Conservation (phyloP, 148 eudicot genomes). For the Amaranthus cruentus region DNA sequence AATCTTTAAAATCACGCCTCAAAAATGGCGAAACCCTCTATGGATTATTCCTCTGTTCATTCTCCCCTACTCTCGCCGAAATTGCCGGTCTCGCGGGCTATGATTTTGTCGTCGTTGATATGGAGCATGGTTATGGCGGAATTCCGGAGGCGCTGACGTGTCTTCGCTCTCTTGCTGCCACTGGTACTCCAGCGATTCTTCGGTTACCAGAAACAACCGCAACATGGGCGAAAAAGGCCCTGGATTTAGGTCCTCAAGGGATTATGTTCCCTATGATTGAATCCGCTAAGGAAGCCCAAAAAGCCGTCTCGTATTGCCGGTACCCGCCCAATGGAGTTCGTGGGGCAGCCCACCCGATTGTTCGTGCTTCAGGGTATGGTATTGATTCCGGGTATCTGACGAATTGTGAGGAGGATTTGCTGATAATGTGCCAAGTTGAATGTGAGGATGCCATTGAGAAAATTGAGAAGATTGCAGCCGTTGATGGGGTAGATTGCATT, state of each 20-base stretch:
- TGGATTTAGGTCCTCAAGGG: conserved; percentile 86
- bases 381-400: conserved; percentile 54
- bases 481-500: conserved; percentile 83
- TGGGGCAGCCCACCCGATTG: conserved; percentile 77
- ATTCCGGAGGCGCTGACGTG: conserved; percentile 54
- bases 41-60: conserved; percentile 70
- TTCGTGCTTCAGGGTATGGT: conserved; percentile 82
- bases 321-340: conserved; percentile 82
- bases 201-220: conserved; percentile 63
- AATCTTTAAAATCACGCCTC: conserved; percentile 51
- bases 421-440: conserved; percentile 92
- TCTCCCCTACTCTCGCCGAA: conserved; percentile 76
- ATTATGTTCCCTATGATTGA: conserved; percentile 90
- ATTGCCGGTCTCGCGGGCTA: conserved; percentile 79
- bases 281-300: conserved; percentile 36
- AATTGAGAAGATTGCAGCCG: conserved; percentile 62
- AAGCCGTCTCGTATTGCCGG: conserved; percentile 74
- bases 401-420: conserved; percentile 54
- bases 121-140: conserved; percentile 88
- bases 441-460: conserved; percentile 48
- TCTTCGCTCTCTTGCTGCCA: conserved; percentile 63
- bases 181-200: conserved; percentile 60
- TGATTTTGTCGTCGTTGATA: conserved; percentile 77
- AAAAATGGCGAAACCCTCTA: conserved; percentile 64
- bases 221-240: conserved; percentile 85